Conservation (phyloP, 257 asterid genomes). For the Lycium ferocissimum region DNA sequence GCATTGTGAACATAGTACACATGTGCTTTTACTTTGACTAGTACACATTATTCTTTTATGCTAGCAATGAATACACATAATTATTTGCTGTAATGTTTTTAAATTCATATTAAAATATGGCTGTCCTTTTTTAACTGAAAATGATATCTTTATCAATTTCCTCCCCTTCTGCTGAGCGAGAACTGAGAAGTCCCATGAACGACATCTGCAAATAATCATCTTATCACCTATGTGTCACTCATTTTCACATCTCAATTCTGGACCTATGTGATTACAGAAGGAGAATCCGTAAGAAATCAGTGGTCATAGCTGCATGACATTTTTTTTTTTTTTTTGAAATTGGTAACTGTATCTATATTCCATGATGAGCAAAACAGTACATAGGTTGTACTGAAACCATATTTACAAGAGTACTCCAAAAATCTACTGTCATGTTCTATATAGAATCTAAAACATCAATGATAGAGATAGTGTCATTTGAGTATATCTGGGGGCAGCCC, state of each 20-base stretch:
- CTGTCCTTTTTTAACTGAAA: neutral
- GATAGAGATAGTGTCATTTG: too few relatives aligned
- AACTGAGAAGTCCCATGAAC: slow-evolving; percentile 1
- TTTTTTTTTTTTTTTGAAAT: too few relatives aligned
- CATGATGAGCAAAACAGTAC: too few relatives aligned
- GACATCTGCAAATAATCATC: neutral
- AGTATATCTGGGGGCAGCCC: too few relatives aligned
- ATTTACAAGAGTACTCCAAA: too few relatives aligned
- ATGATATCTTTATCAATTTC: slow-evolving; percentile 15
- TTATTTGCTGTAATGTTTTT: neutral
- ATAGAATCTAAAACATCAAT: too few relatives aligned
- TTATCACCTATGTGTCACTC: neutral
- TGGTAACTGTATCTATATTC: too few relatives aligned
- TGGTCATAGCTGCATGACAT: slow-evolving; percentile 1
- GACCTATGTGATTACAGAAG: slow-evolving; percentile 21
- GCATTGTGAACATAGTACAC: neutral
- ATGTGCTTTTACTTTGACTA: neutral
- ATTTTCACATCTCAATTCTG: neutral
- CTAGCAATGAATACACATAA: neutral
- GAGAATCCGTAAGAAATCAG: neutral
- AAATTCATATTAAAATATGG: neutral
- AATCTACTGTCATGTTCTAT: too few relatives aligned
- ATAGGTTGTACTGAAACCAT: too few relatives aligned
- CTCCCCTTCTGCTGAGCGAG: neutral
- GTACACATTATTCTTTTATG: neutral